Evolutionary conservation across 305 asterid genomes (phyloP), one percentile per base, ranked within the genome.

Genomic region (Striga hermonthica): DNA sequence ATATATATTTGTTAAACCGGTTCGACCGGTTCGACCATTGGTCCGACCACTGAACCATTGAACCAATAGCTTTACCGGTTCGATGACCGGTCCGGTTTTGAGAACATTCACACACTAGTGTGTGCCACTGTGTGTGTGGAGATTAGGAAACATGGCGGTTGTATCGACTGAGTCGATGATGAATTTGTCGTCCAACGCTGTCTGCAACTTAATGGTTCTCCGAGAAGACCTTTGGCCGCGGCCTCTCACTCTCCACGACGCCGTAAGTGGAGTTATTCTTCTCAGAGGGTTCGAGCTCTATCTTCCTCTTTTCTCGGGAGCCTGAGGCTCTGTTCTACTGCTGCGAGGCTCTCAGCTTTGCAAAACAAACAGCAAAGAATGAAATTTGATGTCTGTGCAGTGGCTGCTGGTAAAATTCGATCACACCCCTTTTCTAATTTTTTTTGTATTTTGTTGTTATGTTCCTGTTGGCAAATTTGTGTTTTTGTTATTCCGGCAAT

Each of bases 271-370:
- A 55, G 15, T 59, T 72, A 73, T 39, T 62, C 72, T n/a, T 13
- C 74, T 22, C 39, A 38, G 43, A 68, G 67, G 62, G 74, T 72
- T 76, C 78, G 72, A 12, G 77, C 77, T 38, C 81, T 75, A 31
- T 74, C 82, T 58, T 78, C 84, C 34, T 74, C 83, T 13, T 82
- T 83, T 52, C 77, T 83, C 0, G 83, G 84, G 1, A 70, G 71
- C 69, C 60, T 54, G 31, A 47, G 65, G 7, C 65, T 83, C 45
- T 36, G 68, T 44, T 68, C 76, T 38, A 10, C 75, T 37, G 61
- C 75, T 2, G 6, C 74, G 13, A 76, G 66, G 58, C 66, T 72
- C 48, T 62, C 78, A 1, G 3, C 59, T 54, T 49, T 68, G 72
- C 81, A 55, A 14, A 81, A 57, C 15, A 75, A 66, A 44, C 74